Percentiles rank a stretch among this genome's conserved stretches.
phyloP scores from a whole-genome alignment of 371 early-diverging fungal genomes.

The Neoconidiobolus thromboides region DNA sequence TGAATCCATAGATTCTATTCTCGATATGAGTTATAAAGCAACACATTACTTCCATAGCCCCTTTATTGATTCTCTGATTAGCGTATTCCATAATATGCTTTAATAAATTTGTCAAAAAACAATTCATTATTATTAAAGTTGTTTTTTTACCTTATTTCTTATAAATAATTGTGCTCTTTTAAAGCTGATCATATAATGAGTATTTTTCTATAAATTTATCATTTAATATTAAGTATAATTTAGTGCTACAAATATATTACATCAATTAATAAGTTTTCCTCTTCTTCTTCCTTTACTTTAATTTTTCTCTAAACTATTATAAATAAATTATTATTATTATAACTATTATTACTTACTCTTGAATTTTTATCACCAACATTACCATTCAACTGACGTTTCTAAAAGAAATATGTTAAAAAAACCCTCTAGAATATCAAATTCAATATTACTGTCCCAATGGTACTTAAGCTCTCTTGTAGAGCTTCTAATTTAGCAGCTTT shows the following conservation, averaged over 20 bases:
- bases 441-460: no score
- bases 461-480: not conserved
- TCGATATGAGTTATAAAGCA: slow-evolving; percentile 28
- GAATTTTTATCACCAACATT: no score
- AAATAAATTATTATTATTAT: no score
- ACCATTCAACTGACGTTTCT: no score
- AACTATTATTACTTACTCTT: no score
- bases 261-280: no score
- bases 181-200: slow-evolving; percentile 47
- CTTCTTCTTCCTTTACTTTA: no score
- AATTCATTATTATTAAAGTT: not conserved
- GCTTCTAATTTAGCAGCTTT: not conserved
- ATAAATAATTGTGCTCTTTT: slow-evolving; percentile 54
- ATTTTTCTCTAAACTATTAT: no score
- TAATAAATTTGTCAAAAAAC: not conserved
- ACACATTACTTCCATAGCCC: slow-evolving; percentile 41
- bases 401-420: no score
- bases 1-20: slow-evolving; percentile 21
- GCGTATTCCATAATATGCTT: slow-evolving; percentile 40
- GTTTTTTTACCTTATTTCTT: slow-evolving; percentile 39
- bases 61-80: slow-evolving; percentile 37
- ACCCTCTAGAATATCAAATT: no score
- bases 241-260: not conserved
- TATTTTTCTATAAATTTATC: slow-evolving; percentile 19
- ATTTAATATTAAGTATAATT: not conserved